Percentiles rank a stretch among this genome's conserved stretches.
Evolutionary conservation across 2,329 filamentous ascomycete genomes (phyloP).

Genomic region (Rugonectria rugulosa): DNA sequence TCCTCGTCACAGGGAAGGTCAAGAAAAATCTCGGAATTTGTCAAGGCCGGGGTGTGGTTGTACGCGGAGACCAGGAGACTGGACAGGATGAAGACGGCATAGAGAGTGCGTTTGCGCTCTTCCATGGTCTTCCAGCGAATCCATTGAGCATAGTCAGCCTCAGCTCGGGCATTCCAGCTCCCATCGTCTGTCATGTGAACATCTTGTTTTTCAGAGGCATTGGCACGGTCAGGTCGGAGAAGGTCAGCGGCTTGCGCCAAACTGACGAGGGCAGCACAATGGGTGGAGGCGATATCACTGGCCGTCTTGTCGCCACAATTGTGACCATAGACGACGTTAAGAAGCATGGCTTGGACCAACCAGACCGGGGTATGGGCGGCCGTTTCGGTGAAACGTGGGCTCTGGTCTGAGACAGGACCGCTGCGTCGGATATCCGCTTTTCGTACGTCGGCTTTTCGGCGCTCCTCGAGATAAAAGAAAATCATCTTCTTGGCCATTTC

Average conservation of each 20-base stretch:
- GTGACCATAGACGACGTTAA: slow-evolving; percentile 95
- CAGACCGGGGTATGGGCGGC: slow-evolving; percentile 83
- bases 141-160: slow-evolving; percentile 70
- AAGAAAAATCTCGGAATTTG: slow-evolving; percentile 91
- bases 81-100: slow-evolving; percentile 88
- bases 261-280: slow-evolving; percentile 89
- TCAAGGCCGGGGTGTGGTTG: slow-evolving; percentile 88
- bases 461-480: slow-evolving; percentile 88
- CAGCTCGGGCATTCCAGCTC: slow-evolving; percentile 54
- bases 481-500: slow-evolving; percentile 97
- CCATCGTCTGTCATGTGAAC: slow-evolving; percentile 64
- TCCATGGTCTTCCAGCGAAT: slow-evolving; percentile 86
- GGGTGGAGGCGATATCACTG: slow-evolving; percentile 90
- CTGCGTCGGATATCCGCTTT: slow-evolving; percentile 66
- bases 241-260: slow-evolving; percentile 89
- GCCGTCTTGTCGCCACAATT: slow-evolving; percentile 92
- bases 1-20: slow-evolving; percentile 94
- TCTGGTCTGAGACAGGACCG: slow-evolving; percentile 55
- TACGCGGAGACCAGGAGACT: slow-evolving; percentile 92
- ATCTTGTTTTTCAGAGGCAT: slow-evolving; percentile 58
- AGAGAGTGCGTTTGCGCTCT: slow-evolving; percentile 92
- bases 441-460: slow-evolving; percentile 82
- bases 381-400: slow-evolving; percentile 61
- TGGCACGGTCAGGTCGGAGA: slow-evolving; percentile 54
- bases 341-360: slow-evolving; percentile 95